Percentiles rank a stretch among this genome's conserved stretches.
Evolutionary conservation across 306 rosid species (phyloP).

Genomic region (Dalbergia cochinchinensis): DNA sequence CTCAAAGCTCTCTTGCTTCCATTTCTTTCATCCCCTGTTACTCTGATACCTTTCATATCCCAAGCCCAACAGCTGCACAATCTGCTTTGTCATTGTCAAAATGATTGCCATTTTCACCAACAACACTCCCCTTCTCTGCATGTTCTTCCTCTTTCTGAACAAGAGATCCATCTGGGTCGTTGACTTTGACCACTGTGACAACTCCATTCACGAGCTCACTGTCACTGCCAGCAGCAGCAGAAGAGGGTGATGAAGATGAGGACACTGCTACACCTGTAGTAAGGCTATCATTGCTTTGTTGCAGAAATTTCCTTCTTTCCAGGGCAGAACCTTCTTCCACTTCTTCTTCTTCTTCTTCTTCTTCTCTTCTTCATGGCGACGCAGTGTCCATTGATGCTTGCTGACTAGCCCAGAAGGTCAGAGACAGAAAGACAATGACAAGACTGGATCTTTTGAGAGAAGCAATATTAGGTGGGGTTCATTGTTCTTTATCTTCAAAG

Average conservation of each 20-base stretch:
- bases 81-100: conserved; percentile 10
- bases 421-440: background rate
- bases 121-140: conserved; percentile 8
- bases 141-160: conserved; percentile 41
- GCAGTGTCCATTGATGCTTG: conserved; percentile 18
- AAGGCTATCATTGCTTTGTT: conserved; percentile 23
- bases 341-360: conserved; percentile 33
- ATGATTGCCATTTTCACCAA: conserved; percentile 10
- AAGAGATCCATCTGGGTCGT: conserved; percentile 24
- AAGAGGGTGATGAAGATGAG: conserved; percentile 15
- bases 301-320: conserved; percentile 33
- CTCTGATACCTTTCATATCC: background rate
- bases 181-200: conserved; percentile 1
- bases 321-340: conserved; percentile 45
- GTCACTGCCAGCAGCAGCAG: conserved; percentile 28
- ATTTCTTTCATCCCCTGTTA: too few relatives aligned
- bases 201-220: conserved; percentile 18
- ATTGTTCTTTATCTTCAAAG: too few relatives aligned
- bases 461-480: too few relatives aligned
- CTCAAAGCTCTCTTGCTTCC: too few relatives aligned
- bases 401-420: conserved; percentile 1
- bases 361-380: conserved; percentile 24
- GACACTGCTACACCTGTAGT: background rate
- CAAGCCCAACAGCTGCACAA: conserved; percentile 39
- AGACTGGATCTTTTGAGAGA: conserved; percentile 36